Evolutionary conservation across 805 yeast species (phyloP).

Genomic region (Saturnispora galanensis): DNA sequence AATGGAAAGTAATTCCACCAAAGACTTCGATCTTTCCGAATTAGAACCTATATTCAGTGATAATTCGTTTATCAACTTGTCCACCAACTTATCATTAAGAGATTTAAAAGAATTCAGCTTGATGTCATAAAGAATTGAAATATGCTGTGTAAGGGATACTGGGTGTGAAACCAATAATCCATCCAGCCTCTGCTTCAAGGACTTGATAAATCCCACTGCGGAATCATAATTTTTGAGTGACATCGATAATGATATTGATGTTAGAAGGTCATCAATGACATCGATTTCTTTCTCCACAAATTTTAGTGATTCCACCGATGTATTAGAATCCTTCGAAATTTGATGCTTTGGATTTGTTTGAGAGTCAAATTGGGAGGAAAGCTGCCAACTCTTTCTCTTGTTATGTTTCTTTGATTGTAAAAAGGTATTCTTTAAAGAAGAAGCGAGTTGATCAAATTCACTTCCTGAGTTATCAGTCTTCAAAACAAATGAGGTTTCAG

Average conservation of each 20-base stretch:
- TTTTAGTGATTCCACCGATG: conserved; percentile 14
- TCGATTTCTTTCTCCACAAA: conserved; percentile 13
- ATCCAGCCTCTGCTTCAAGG: conserved; percentile 17
- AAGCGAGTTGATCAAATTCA: background rate
- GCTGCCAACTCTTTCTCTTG: conserved; percentile 5
- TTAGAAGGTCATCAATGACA: conserved; percentile 36
- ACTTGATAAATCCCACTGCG: conserved; percentile 29
- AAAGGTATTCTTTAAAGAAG: background rate
- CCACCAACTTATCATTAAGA: conserved; percentile 16
- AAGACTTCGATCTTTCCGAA: conserved; percentile 3
- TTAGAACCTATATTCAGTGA: conserved; percentile 12
- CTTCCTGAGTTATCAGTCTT: conserved; percentile 1
- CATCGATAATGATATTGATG: conserved; percentile 40
- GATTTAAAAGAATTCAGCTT: conserved; percentile 20
- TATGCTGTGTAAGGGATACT: conserved; percentile 15
- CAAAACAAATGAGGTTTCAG: conserved; percentile 1
- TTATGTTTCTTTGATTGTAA: background rate
- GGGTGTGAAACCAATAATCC: conserved; percentile 12
- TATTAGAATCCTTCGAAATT: conserved; percentile 23
- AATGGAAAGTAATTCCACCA: conserved; percentile 3
- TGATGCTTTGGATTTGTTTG: conserved; percentile 30
- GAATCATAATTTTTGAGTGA: conserved; percentile 37
- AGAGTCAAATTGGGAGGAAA: conserved; percentile 2
- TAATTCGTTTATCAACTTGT: conserved; percentile 17
- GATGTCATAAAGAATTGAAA: conserved; percentile 10